Evolutionary conservation across 176 grass and related monocot species (phyloP), one percentile per base, ranked within the genome.

Genomic region (Phragmites australis): DNA sequence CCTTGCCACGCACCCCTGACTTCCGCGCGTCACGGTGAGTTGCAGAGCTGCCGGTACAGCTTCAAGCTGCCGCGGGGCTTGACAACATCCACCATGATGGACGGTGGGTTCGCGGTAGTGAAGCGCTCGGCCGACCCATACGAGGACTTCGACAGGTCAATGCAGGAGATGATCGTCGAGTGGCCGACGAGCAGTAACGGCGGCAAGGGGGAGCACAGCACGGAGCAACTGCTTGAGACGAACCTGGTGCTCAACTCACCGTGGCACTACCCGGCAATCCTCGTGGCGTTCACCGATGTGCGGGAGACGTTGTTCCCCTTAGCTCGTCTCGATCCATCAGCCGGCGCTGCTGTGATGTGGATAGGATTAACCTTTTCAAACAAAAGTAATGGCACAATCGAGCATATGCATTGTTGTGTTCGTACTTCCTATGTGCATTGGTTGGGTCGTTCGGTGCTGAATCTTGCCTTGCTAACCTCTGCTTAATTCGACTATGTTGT

Each of bases 171-270:
- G n/a, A n/a, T n/a, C n/a, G n/a, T n/a, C n/a, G n/a, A n/a, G n/a
- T n/a, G n/a, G n/a, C n/a, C n/a, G n/a, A n/a, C n/a, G n/a, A n/a
- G n/a, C n/a, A 56, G 80, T 2, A 74, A 40, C 27, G 31, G 23
- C 70, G 66, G 30, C 18, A 83, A 86, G 1, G 83, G 6, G 14
- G 71, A 82, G 25, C 53, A 76, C 42, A 51, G 55, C 64, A 68
- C 88, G 81, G 86, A 92, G 81, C 83, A 57, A 19, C 60, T 96
- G 69, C 88, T 96, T 19, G 84, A 86, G 54, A 86, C 85, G 8
- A 92, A 96, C 81, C 93, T 96, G 15, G 61, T 87, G 69, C 81
- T 96, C 69, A 96, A 96, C 74, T 92, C 90, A 29, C 79, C 93
- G 12, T 57, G 90, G 55, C 93, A 96, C 56, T 91, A 96, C 77